Evolutionary conservation across 202 grass and related monocot species (phyloP), one percentile per base, ranked within the genome.

Genomic region (Bolboschoenoplectus hybrid): DNA sequence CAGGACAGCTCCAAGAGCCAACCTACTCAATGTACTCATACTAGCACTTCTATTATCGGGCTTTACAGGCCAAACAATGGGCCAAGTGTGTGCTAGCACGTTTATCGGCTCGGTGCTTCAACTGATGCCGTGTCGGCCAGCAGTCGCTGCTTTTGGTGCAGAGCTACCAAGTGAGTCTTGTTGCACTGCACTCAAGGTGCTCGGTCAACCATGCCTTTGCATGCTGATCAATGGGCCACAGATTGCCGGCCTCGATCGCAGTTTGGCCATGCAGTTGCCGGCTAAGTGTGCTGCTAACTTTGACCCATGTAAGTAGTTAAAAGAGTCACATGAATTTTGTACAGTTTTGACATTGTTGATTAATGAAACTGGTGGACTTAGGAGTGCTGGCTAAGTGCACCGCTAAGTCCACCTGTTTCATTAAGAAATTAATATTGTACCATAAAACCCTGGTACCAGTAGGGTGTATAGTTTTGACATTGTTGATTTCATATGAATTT

Each of bases 161-260:
- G 74, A 76, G 3, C 50, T 55, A 43, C 91, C 91, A 19, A 82
- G 43, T n/a, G 86, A 86, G 6, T 68, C 66, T 4, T 90, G 88
- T 85, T 90, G 91, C 91, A 46, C 40, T 69, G 86, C 88, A 16
- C 57, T 92, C 38, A 88, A 78, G 67, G 55, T 74, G 41, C 63
- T 92, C 1, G 88, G 88, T 44, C 88, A 79, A 87, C 84, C 88
- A 1, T 93, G 91, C 87, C 86, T 90, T 55, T 89, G 91, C 81
- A 69, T 35, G 60, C 87, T 93, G 26, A 52, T 91, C 7, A 81
- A 88, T 5, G 91, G 86, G 16, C 86, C 81, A 19, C 86, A 14
- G 1, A 88, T 90, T 81, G 80, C 88, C 67, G 89, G 89, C 43
- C 36, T 86, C 16, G 87, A 91, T 62, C 75, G 81, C 68, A 62